Evolutionary conservation across 139 green algal genomes (phyloP).

Genomic region (Closterium sp.): DNA sequence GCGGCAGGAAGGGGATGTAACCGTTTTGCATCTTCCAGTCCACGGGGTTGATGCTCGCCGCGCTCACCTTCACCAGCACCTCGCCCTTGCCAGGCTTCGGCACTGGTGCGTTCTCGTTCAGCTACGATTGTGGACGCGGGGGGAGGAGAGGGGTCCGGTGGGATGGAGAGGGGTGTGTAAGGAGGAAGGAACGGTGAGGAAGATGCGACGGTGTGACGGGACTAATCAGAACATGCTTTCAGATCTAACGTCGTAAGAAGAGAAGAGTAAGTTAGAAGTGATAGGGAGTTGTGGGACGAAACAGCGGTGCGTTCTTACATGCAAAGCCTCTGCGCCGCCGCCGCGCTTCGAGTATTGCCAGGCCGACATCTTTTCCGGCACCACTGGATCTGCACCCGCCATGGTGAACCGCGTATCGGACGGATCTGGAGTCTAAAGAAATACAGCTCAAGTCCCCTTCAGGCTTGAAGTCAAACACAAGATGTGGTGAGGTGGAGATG

Average conservation of each 20-base stretch:
- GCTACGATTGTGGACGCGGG: not conserved
- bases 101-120: not conserved
- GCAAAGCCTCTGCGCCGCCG: not conserved
- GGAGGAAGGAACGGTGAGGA: not conserved
- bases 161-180: not conserved
- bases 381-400: not conserved
- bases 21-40: slow-evolving; percentile 14
- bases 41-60: slow-evolving; percentile 11
- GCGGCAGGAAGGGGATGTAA: not conserved
- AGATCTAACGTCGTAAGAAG: not conserved
- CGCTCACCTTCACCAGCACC: not conserved
- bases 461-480: not conserved
- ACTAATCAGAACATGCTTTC: not conserved
- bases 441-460: not conserved
- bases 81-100: not conserved
- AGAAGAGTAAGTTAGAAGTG: not conserved
- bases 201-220: not conserved
- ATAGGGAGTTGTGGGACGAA: not conserved
- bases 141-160: not conserved
- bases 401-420: not conserved
- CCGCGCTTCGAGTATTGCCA: not conserved
- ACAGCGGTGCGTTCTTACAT: not conserved
- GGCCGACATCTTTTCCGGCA: not conserved
- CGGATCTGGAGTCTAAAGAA: not conserved
- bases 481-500: not conserved